Evolutionary conservation across 352 stramenopile genomes (phyloP).

Genomic region (Globisporangium mamillatum): DNA sequence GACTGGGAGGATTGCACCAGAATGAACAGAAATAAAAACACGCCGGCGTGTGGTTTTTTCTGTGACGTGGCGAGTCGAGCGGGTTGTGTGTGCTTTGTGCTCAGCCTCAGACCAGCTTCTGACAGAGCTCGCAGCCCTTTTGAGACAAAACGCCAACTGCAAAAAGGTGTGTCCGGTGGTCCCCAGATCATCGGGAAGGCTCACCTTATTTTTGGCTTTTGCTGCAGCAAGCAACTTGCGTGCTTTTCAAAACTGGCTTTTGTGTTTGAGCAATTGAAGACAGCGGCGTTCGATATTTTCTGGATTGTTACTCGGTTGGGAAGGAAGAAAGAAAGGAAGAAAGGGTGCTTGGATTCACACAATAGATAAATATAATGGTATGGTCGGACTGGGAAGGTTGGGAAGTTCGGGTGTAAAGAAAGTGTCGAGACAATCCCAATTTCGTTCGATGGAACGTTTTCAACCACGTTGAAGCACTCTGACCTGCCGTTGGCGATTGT

Average conservation of each 20-base stretch:
- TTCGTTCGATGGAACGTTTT: not conserved
- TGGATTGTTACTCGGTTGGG: not conserved
- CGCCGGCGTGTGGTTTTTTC: not conserved
- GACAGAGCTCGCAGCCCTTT: not conserved
- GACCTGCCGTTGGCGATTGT: not conserved
- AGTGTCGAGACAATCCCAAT: not conserved
- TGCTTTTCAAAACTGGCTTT: conserved; percentile 5
- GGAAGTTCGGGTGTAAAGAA: not conserved
- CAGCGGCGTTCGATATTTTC: conserved; percentile 6
- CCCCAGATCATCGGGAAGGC: not conserved
- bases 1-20: not conserved
- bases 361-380: not conserved
- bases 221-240: not conserved
- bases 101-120: not conserved
- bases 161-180: not conserved
- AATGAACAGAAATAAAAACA: not conserved
- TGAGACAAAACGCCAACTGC: not conserved
- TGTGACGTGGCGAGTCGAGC: not conserved
- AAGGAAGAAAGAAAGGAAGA: too few relatives aligned
- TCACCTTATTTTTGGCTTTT: not conserved
- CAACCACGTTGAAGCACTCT: not conserved
- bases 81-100: not conserved
- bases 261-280: not conserved
- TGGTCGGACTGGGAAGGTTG: not conserved
- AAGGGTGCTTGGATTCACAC: too few relatives aligned